Evolutionary conservation across 1,139 yeast species (phyloP), one percentile per base, ranked within the genome.

Genomic region (Yamadazyma diddensiae): DNA sequence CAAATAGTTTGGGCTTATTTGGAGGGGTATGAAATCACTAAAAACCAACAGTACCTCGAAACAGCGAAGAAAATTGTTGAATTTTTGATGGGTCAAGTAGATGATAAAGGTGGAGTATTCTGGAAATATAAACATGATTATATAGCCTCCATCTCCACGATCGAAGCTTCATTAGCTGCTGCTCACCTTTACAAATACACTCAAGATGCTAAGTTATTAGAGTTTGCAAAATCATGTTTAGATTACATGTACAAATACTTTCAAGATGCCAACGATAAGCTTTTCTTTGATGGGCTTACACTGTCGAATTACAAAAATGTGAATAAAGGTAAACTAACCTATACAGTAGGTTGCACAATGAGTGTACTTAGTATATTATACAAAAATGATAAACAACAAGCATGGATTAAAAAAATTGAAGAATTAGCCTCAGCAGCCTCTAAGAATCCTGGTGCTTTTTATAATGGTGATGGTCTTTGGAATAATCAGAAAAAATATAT

Each of bases 111-210:
- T 1, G 67, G 67, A 4, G 51, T 62, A 6, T 41, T 41, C 16
- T 59, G 66, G 67, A 41, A 47, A 26, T 45, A 47, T 19, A 41
- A 49, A 11, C 19, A 31, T 14, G 37, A 39, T 18, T 62, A 62
- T 38, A 39, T 61, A 21, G 61, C 67, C 1, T 57, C 62, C 24
- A 62, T 62, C 18, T 60, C 67, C 9, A 56, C 59, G n/a, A 36
- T 50, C 5, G 68, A 62, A 38, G 56, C 61, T 1, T 65, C 62
- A 1, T 49, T 62, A 30, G 56, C 63, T 8, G 63, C 67, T 0
- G 45, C 58, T 21, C 47, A 49, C 33, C 30, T 59, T 10, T 55
- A 52, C 36, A 49, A 52, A 13, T 33, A 43, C 17, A 47, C 42
- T 10, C 27, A 42, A 4, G 55, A 59, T 26, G 24, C 30, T 3